A percentile compares a stretch with the other conserved stretches of the same genome.
phyloP scores from a whole-genome alignment of 768 basidiomycete species.

The Suillus luteus region DNA sequence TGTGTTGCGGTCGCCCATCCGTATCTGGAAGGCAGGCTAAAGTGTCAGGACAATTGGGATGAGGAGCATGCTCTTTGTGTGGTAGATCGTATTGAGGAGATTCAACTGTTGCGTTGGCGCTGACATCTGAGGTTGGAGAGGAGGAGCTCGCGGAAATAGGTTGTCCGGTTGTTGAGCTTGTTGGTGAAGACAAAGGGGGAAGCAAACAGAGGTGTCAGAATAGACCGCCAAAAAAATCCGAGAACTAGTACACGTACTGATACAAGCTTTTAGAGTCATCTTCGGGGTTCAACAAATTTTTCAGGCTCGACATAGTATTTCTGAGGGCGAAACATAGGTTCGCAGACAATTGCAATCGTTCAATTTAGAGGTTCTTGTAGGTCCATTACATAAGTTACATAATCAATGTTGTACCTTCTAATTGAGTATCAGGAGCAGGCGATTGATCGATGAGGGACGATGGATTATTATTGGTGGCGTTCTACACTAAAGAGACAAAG shows the following conservation, averaged over 20 bases:
- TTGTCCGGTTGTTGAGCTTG: constrained; percentile 28
- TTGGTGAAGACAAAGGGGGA: constrained; percentile 33
- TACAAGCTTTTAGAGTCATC: constrained; percentile 38
- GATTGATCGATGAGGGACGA: constrained; percentile 2
- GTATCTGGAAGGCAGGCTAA: constrained; percentile 80
- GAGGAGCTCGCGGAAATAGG: constrained; percentile 35
- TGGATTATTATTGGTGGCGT: constrained; percentile 8
- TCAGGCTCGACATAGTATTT: constrained; percentile 54
- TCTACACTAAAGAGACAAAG: constrained; percentile 2
- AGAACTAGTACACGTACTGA: constrained; percentile 40
- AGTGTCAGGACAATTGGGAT: constrained; percentile 77
- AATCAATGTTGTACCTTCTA: constrained; percentile 18
- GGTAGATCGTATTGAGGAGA: constrained; percentile 25
- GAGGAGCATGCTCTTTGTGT: constrained; percentile 54
- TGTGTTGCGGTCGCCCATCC: constrained; percentile 77
- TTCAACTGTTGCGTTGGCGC: constrained; percentile 30
- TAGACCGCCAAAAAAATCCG: constrained; percentile 11
- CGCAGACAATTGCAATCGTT: constrained; percentile 19
- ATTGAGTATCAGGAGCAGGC: neutral
- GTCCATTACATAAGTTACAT: constrained; percentile 33
- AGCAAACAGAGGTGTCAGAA: constrained; percentile 16
- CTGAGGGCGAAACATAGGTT: constrained; percentile 24
- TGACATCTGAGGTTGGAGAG: constrained; percentile 37
- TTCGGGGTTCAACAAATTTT: constrained; percentile 59
- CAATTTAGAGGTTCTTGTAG: constrained; percentile 30